These are phyloP conservation scores for Evernia prunastri DNA, from an alignment of 495 filamentous ascomycete species.

Conservation along the genomic window DNA sequence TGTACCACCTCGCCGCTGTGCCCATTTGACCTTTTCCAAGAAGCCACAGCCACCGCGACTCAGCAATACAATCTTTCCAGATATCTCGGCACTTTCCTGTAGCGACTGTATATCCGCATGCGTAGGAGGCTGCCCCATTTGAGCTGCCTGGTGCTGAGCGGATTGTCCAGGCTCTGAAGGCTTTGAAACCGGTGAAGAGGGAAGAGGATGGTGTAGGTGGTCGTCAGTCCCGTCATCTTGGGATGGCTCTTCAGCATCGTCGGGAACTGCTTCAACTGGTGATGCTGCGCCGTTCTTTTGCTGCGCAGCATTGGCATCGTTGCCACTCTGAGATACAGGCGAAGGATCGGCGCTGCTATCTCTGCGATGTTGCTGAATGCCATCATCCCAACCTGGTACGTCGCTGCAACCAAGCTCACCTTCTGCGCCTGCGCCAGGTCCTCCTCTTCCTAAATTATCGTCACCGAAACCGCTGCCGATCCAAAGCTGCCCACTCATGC, in stretches of 20 bases:
- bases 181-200: slow-evolving; percentile 41
- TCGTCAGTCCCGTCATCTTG: slow-evolving; percentile 86
- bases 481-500: slow-evolving; percentile 81
- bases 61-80: slow-evolving; percentile 82
- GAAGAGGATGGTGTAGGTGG: slow-evolving; percentile 67
- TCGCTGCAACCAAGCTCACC: slow-evolving; percentile 97
- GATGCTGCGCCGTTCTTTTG: slow-evolving; percentile 13
- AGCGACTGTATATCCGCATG: slow-evolving; percentile 94
- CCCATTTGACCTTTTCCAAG: slow-evolving; percentile 95
- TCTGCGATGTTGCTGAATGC: slow-evolving; percentile 32
- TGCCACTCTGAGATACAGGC: slow-evolving; percentile 16
- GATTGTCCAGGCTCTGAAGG: slow-evolving; percentile 29
- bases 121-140: slow-evolving; percentile 38
- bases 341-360: slow-evolving; percentile 12
- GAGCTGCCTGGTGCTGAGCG: slow-evolving; percentile 37
- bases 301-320: slow-evolving; percentile 18
- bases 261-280: background rate
- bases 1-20: slow-evolving; percentile 78
- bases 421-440: slow-evolving; percentile 49
- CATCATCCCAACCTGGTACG: slow-evolving; percentile 82
- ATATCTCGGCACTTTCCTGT: slow-evolving; percentile 90
- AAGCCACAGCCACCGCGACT: slow-evolving; percentile 94
- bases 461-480: slow-evolving; percentile 85
- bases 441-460: slow-evolving; percentile 54
- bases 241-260: slow-evolving; percentile 27